A percentile compares a stretch with the other conserved stretches of the same genome.
These are phyloP conservation scores for Quercus lobata DNA, from an alignment of 331 rosid species.

Conservation along the genomic window DNA sequence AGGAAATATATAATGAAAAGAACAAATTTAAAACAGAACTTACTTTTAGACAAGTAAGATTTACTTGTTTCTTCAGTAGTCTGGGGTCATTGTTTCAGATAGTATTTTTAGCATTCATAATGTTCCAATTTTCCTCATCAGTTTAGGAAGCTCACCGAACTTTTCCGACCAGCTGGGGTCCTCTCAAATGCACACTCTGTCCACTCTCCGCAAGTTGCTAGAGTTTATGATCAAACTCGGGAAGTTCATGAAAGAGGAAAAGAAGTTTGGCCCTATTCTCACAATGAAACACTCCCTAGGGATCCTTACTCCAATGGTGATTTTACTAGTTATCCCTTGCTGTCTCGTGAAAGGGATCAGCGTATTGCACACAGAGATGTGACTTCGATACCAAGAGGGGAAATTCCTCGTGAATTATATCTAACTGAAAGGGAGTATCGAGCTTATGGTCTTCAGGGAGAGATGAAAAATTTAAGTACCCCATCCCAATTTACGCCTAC, in stretches of 20 bases:
- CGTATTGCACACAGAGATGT: constrained; percentile 13
- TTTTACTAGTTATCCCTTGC: constrained; percentile 21
- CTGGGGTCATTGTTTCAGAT: neutral
- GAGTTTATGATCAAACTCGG: constrained; percentile 22
- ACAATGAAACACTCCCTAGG: constrained; percentile 26
- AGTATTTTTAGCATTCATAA: constrained; percentile 2
- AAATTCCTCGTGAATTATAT: constrained; percentile 41
- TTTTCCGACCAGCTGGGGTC: constrained; percentile 57
- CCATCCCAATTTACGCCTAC: constrained; percentile 30
- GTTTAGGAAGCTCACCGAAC: constrained; percentile 74
- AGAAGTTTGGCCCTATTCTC: constrained; percentile 29
- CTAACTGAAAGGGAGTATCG: constrained; percentile 70
- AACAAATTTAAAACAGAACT: constrained; percentile 84
- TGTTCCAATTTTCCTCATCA: constrained; percentile 32
- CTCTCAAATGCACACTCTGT: constrained; percentile 31
- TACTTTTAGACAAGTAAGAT: constrained; percentile 63
- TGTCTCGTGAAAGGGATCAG: constrained; percentile 43
- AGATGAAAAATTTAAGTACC: constrained; percentile 33
- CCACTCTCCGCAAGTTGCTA: constrained; percentile 26
- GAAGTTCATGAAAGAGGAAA: constrained; percentile 23
- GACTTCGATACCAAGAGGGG: constrained; percentile 29
- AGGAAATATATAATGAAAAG: constrained; percentile 62
- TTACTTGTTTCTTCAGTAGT: neutral
- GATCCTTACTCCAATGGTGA: constrained; percentile 27
- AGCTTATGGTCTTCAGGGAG: constrained; percentile 70